Conservation (phyloP, 129 eudicot genomes). For the Ambrosia trifida region DNA sequence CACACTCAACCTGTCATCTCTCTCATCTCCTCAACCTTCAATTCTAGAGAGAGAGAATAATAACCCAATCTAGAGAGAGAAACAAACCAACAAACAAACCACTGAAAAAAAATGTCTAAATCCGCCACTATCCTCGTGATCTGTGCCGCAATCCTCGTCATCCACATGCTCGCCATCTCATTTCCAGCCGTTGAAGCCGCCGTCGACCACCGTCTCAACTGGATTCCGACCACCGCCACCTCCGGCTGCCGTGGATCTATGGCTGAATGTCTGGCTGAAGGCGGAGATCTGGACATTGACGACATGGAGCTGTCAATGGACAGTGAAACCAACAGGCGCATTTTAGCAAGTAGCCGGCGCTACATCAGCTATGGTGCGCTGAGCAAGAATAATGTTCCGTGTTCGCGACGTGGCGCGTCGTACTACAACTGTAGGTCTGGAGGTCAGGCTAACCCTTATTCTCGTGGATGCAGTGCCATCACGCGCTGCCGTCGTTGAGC, state of each 20-base stretch:
- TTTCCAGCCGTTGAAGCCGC: conserved; percentile 34
- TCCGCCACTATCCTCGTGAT: conserved; percentile 37
- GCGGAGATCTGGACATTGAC: conserved; percentile 41
- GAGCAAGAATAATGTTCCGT: conserved; percentile 58
- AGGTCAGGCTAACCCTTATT: conserved; percentile 66
- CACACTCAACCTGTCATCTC: conserved; percentile 31
- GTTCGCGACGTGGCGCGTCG: conserved; percentile 68
- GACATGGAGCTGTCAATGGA: conserved; percentile 50
- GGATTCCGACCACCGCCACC: conserved; percentile 33
- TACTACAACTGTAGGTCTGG: conserved; percentile 74
- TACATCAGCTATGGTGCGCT: conserved; percentile 70
- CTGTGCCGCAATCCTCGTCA: conserved; percentile 27
- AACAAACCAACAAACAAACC: conserved; percentile 10
- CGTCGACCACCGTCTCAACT: conserved; percentile 18
- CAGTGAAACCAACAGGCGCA: conserved; percentile 57
- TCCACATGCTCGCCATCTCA: conserved; percentile 31
- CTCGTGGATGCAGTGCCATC: conserved; percentile 61
- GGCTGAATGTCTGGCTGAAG: conserved; percentile 45
- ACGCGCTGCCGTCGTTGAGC: conserved; percentile 60
- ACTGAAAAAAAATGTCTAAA: conserved; percentile 31
- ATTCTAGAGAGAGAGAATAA: conserved; percentile 20
- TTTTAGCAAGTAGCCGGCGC: conserved; percentile 38
- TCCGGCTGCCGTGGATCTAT: conserved; percentile 45
- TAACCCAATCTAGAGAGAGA: conserved; percentile 22
- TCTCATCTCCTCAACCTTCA: neutral